phyloP scores from a whole-genome alignment of 2,329 filamentous ascomycete species.

The Penicillium griseofulvum region DNA sequence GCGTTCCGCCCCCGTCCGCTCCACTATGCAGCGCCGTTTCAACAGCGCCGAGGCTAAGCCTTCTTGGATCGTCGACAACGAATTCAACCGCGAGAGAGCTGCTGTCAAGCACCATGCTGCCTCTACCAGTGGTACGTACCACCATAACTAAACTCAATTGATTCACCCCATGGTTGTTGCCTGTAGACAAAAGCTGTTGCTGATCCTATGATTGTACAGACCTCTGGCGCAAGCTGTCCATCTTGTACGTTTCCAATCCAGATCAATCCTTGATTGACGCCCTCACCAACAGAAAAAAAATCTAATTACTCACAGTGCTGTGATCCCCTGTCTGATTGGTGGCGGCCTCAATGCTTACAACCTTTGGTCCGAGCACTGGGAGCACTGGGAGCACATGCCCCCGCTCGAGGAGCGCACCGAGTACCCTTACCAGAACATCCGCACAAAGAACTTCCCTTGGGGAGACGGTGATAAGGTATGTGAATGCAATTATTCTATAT shows the following conservation, averaged over 20 bases:
- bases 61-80: constrained; percentile 70
- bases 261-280: background rate
- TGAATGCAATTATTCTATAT: constrained; percentile 9
- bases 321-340: constrained; percentile 69
- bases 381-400: constrained; percentile 82
- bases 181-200: constrained; percentile 6
- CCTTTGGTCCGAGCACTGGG: constrained; percentile 95
- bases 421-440: constrained; percentile 98
- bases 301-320: constrained; percentile 56
- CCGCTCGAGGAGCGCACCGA: constrained; percentile 87
- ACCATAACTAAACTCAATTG: constrained; percentile 7
- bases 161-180: background rate
- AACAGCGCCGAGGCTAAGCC: constrained; percentile 61
- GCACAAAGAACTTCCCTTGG: constrained; percentile 92
- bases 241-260: constrained; percentile 70
- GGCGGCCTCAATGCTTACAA: constrained; percentile 79
- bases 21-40: constrained; percentile 66
- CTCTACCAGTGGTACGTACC: constrained; percentile 71
- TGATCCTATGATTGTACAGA: constrained; percentile 54
- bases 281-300: background rate
- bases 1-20: constrained; percentile 55
- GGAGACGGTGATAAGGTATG: constrained; percentile 91
- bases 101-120: constrained; percentile 88
- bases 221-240: constrained; percentile 91
- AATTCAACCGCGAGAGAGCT: constrained; percentile 87